phyloP scores from a whole-genome alignment of 1,139 yeast species.

The Entelexis paramagnoliae region DNA sequence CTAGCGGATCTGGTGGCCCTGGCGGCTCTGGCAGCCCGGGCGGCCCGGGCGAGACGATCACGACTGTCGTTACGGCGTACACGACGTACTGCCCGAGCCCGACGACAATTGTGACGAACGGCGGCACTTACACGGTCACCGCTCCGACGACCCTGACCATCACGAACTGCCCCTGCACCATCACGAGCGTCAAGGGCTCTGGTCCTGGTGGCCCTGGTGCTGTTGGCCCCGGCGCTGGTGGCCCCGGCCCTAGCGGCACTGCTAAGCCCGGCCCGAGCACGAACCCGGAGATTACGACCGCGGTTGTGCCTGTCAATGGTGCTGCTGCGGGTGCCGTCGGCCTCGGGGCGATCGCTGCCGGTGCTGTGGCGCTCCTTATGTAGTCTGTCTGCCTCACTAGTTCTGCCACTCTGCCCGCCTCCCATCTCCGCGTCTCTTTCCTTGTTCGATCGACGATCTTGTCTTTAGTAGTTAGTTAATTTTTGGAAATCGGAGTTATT shows the following conservation, averaged over 20 bases:
- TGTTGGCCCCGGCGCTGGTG: neutral
- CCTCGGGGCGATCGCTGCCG: neutral
- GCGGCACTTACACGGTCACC: constrained; percentile 15
- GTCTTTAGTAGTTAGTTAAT: constrained; percentile 3
- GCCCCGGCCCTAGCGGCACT: neutral
- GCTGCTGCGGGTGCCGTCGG: constrained; percentile 1
- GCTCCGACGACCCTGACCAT: constrained; percentile 14
- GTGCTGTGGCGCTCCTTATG: constrained; percentile 2
- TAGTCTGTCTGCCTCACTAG: neutral
- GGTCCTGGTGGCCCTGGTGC: neutral
- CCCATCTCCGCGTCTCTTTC: neutral
- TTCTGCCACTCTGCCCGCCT: neutral
- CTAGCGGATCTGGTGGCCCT: neutral
- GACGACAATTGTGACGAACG: constrained; percentile 8
- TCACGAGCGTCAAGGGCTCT: neutral
- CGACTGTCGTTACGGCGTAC: constrained; percentile 1
- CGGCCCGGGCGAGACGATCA: neutral
- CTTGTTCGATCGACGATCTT: neutral
- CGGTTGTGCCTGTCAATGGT: constrained; percentile 1
- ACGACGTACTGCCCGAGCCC: constrained; percentile 36
- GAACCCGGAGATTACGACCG: neutral
- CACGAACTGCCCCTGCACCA: constrained; percentile 20
- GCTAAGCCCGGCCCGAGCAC: neutral
- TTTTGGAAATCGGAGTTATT: neutral
- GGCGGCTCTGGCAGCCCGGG: neutral